Evolutionary conservation across 306 rosid genomes (phyloP).

Genomic region (Pyrus pyrifolia): DNA sequence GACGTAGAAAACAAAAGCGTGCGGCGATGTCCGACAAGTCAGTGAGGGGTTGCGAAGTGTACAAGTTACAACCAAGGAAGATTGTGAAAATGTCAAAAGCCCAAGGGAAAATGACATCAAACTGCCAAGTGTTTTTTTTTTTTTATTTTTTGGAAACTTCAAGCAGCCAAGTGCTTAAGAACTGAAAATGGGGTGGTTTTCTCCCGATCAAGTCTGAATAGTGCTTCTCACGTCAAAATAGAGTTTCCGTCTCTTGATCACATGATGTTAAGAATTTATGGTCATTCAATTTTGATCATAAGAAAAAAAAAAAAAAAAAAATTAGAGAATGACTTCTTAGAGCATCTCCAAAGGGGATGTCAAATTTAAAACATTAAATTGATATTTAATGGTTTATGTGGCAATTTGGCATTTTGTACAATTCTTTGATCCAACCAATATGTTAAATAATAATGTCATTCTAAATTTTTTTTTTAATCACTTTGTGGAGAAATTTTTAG

Average conservation of each 20-base stretch:
- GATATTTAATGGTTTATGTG: no score
- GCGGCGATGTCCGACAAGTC: neutral
- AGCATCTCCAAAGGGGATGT: no score
- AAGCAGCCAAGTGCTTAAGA: neutral
- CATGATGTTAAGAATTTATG: neutral
- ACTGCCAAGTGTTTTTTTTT: neutral
- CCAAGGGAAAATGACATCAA: neutral
- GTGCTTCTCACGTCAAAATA: neutral
- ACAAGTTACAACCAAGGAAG: neutral
- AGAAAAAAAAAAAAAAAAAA: no score
- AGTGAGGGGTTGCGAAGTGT: neutral
- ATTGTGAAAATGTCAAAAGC: neutral
- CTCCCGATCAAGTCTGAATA: neutral
- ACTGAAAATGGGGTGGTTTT: no score
- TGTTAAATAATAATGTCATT: no score
- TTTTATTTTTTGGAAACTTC: neutral
- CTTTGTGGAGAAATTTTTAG: no score
- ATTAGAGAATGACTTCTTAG: no score
- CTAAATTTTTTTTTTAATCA: no score
- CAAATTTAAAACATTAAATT: no score
- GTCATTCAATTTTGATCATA: no score
- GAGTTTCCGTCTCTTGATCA: neutral
- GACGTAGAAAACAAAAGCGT: neutral
- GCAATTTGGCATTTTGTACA: no score
- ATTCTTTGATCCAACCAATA: no score